These are phyloP conservation scores for Prunus mira DNA, from an alignment of 306 rosid genomes.

Conservation along the genomic window DNA sequence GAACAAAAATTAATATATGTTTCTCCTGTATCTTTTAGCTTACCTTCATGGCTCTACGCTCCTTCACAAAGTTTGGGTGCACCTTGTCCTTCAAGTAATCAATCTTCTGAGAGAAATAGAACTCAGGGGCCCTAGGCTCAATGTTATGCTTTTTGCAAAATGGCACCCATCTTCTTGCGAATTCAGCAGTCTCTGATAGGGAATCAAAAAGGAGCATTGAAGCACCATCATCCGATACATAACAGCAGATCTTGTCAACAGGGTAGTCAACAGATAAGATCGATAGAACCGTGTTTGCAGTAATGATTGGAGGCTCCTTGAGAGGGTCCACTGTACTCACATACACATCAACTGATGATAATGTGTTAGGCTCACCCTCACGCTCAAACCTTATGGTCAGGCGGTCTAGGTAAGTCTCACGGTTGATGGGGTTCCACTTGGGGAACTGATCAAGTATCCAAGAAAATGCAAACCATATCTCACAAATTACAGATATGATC, in stretches of 20 bases:
- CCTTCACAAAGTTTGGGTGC: conserved; percentile 73
- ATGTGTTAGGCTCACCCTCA: conserved; percentile 54
- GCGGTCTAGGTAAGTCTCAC: conserved; percentile 81
- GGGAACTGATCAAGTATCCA: conserved; percentile 93
- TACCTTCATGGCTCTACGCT: conserved; percentile 95
- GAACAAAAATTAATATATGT: neutral
- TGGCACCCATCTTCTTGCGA: conserved; percentile 92
- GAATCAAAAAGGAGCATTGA: conserved; percentile 80
- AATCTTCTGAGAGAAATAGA: conserved; percentile 78
- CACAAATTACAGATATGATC: conserved; percentile 85
- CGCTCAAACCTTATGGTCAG: conserved; percentile 72
- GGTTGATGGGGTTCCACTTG: conserved; percentile 84
- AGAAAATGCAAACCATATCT: conserved; percentile 82
- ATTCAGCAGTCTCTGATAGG: conserved; percentile 75
- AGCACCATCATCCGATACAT: conserved; percentile 93
- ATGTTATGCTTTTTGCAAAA: conserved; percentile 70
- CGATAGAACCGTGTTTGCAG: conserved; percentile 85
- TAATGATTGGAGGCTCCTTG: conserved; percentile 85
- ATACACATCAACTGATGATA: conserved; percentile 65
- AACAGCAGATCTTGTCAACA: conserved; percentile 75
- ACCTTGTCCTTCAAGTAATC: conserved; percentile 95
- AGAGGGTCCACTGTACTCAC: conserved; percentile 87
- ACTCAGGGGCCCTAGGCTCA: conserved; percentile 93
- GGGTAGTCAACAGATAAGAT: conserved; percentile 85
- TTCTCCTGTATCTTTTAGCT: neutral